Base-by-base conservation (phyloP, 2,329 filamentous ascomycete species). In the Aspergillus ibericus region DNA sequence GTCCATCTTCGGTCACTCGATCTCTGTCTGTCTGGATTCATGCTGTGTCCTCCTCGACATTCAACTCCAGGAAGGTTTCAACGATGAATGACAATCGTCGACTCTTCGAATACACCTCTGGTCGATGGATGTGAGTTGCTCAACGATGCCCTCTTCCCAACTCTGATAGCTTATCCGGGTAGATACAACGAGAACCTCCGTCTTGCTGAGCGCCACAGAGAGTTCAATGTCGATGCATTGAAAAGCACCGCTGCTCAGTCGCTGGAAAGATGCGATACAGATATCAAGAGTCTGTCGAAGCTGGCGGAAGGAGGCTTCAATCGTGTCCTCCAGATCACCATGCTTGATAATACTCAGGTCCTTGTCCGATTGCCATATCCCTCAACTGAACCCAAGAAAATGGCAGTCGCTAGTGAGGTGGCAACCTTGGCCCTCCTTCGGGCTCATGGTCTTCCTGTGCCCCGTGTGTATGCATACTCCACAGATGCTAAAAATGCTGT, bases 141-240 rank as follows among this genome's bases (percentile, higher is more conserved):
- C 29, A 34, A 25, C 29, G 22, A 48, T 53, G 49, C 16, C 20
- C 22, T 18, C 40, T 53, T n/a, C 16, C 1, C 12, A 22, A n/a
- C 27, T 29, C 47, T 32, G 20, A 32, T 48, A 49, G 25, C 40
- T 48, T 16, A 58, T 48, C 13, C 13, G 16, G 38, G 4, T 36
- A 60, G 62, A 55, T 62, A 56, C n/a, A 63, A 63, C 25, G 58
- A 62, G 50, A 36, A 59, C 6, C 34, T 48, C 3, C 60, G 58
- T 13, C 60, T 53, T n/a, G 38, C 55, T 42, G 60, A 63, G 34
- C 62, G 58, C 13, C 34, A 8, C 36, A 27, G 48, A 5, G 16
- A 36, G 25, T 55, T 63, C 4, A 53, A 60, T 7, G 34, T 59
- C 7, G 52, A 60, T 58, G 55, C 56, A 27, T 38, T 63, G 40